Conservation (phyloP, 73 alveolate species). For the Durusdinium trenchii region DNA sequence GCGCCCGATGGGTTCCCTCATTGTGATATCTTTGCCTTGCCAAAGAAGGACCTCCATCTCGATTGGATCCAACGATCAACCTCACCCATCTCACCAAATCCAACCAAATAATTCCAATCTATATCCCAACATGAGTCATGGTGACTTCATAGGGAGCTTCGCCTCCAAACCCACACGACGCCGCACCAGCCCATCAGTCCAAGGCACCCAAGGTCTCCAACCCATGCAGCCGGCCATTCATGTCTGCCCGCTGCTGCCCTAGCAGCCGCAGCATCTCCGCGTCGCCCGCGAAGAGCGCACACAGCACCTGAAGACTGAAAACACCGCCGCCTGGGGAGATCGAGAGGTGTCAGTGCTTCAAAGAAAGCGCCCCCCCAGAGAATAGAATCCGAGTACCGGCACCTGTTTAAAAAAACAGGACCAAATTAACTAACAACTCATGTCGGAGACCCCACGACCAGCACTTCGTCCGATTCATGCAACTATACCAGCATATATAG, state of each 20-base stretch:
- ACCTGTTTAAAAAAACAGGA: neutral
- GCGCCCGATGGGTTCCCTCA: no score
- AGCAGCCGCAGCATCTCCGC: slow-evolving; percentile 53
- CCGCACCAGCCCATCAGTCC: neutral
- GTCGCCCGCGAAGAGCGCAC: slow-evolving; percentile 66
- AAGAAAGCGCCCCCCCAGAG: neutral
- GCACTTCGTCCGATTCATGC: no score
- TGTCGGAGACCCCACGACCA: neutral
- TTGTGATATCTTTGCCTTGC: neutral
- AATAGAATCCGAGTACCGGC: neutral
- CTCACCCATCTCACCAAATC: no score
- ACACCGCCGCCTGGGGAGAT: no score
- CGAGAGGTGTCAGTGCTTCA: neutral
- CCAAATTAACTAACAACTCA: neutral
- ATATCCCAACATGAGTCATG: no score
- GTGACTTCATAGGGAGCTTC: neutral
- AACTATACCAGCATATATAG: no score
- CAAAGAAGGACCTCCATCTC: neutral
- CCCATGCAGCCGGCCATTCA: slow-evolving; percentile 42
- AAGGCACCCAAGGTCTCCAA: neutral
- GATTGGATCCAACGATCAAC: neutral
- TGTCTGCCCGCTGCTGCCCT: slow-evolving; percentile 36
- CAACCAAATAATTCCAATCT: no score
- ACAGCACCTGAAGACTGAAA: neutral
- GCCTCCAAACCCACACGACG: neutral